Evolutionary conservation across 768 basidiomycete species (phyloP).

Genomic region (Stropharia rugosoannulata): DNA sequence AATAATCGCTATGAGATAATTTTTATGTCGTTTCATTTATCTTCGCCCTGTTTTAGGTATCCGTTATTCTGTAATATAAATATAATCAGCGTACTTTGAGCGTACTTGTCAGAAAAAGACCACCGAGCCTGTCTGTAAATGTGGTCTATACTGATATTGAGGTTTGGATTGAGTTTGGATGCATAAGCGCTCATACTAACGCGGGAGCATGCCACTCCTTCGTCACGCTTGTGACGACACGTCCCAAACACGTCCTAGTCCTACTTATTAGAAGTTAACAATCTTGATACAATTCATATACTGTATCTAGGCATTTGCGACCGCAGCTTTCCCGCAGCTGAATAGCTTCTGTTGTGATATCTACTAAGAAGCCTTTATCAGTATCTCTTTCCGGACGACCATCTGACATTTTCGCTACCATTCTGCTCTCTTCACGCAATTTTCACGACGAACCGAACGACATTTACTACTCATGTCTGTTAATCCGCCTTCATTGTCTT

Average conservation of each 20-base stretch:
- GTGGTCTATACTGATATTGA: too few relatives aligned
- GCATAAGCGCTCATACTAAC: too few relatives aligned
- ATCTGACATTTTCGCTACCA: not conserved
- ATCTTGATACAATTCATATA: not conserved
- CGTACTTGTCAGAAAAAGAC: too few relatives aligned
- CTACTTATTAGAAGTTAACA: not conserved
- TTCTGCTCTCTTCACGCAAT: not conserved
- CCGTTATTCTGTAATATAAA: too few relatives aligned
- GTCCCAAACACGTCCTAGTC: not conserved
- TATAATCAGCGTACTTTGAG: too few relatives aligned
- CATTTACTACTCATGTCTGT: constrained; percentile 11
- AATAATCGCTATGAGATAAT: too few relatives aligned
- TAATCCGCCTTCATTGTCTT: constrained; percentile 26
- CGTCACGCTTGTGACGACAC: constrained; percentile 11
- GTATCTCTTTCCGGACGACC: not conserved
- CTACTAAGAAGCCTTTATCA: too few relatives aligned
- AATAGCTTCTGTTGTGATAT: not conserved
- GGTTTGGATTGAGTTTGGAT: too few relatives aligned
- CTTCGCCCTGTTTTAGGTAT: too few relatives aligned
- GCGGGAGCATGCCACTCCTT: not conserved
- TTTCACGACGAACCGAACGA: not conserved
- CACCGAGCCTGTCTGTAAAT: too few relatives aligned
- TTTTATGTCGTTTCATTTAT: too few relatives aligned
- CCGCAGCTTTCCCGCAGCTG: not conserved
- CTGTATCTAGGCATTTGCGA: not conserved